Evolutionary conservation across 148 eudicot species (phyloP), one percentile per base, ranked within the genome.

Genomic region (Fagopyrum tataricum): DNA sequence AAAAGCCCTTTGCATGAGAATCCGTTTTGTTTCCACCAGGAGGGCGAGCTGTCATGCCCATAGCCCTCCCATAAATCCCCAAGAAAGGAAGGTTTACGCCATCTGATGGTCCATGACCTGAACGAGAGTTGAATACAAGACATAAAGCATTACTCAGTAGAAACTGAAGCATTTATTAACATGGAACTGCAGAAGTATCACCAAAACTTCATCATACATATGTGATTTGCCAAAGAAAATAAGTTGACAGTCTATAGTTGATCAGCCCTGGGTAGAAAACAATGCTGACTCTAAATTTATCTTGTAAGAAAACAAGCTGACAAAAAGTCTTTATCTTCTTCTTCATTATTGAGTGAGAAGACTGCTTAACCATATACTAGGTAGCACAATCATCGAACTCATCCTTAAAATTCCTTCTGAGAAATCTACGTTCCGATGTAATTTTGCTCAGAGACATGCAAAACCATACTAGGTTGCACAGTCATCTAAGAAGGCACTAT

Each of bases 41-140:
- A 52, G 77, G 73, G 59, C 81, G 72, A 24, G 84, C 77, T 37
- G 87, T 76, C 59, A 80, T 12, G 69, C 76, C 71, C 70, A 82
- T 73, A 69, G 84, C 82, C 74, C 83, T 82, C 79, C 87, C 83
- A 72, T 87, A 79, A 74, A 90, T 77, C 75, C 90, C 89, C 37
- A 79, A 83, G 82, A 87, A 80, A 8, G 90, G 88, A 66, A 85
- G 81, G 72, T 75, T 85, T 59, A 86, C 79, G 55, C 87, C 84
- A 70, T 94, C 91, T 71, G 88, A 75, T 52, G 82, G 75, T 70
- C 91, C 89, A 83, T 81, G 82, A 41, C 91, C 96, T 88, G 87
- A 2, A 70, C 14, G 5, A 20, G n/a, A 70, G 24, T 70, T 20
- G 51, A 42, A 26, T 31, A 41, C 69, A 73, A 71, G 69, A 51